Percentiles rank a stretch among this genome's conserved stretches.
Evolutionary conservation across 2,329 filamentous ascomycete genomes (phyloP).

Genomic region (Fusarium scirpi): DNA sequence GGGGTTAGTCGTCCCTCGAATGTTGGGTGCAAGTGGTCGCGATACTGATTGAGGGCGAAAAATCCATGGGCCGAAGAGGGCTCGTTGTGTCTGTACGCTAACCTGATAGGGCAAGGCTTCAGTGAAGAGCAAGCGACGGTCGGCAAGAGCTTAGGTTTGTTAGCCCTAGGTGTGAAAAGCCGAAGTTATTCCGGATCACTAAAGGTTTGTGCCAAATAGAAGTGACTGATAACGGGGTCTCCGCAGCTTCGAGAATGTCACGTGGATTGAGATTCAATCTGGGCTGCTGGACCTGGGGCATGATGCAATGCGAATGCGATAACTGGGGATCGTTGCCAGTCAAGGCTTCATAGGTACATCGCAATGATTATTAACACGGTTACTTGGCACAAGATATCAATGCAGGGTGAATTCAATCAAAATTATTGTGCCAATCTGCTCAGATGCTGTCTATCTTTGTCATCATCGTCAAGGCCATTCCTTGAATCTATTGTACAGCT

Average conservation of each 20-base stretch:
- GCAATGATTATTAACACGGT: conserved; percentile 1
- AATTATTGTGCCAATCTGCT: conserved; percentile 28
- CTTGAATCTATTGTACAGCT: conserved; percentile 48
- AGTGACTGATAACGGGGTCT: background rate
- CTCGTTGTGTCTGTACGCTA: conserved; percentile 58
- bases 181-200: conserved; percentile 49
- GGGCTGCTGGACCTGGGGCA: background rate
- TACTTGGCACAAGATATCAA: background rate
- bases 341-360: background rate
- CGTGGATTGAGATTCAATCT: conserved; percentile 20
- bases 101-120: conserved; percentile 47
- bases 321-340: background rate
- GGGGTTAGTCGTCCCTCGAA: conserved; percentile 57
- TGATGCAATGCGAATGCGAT: background rate
- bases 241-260: conserved; percentile 1
- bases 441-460: conserved; percentile 42
- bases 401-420: conserved; percentile 4
- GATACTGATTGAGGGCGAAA: conserved; percentile 56
- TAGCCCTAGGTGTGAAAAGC: conserved; percentile 53
- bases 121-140: conserved; percentile 52
- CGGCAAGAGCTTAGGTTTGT: conserved; percentile 55
- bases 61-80: conserved; percentile 56
- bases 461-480: conserved; percentile 41
- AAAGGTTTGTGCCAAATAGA: conserved; percentile 2
- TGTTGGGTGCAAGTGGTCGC: conserved; percentile 56